Conservation (phyloP, 2,329 filamentous ascomycete species). For the Simplicillium sp. region DNA sequence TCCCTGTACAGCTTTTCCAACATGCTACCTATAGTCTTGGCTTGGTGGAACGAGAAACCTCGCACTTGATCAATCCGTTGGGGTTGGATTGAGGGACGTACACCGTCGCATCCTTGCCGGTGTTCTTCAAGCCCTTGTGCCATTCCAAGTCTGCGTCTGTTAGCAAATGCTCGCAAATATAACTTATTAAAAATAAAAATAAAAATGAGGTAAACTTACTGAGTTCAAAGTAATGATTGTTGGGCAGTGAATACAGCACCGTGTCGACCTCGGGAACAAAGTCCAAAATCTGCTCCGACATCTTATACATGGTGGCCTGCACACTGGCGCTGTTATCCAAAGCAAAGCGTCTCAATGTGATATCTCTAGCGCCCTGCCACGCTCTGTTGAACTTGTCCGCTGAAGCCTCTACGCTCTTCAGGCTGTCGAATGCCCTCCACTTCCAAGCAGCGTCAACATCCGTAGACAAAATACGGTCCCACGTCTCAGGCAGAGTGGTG, state of each 20-base stretch:
- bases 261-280: constrained; percentile 60
- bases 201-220: constrained; percentile 43
- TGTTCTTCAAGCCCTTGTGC: constrained; percentile 94
- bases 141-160: constrained; percentile 68
- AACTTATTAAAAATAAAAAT: too few relatives aligned
- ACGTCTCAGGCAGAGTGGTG: constrained; percentile 82
- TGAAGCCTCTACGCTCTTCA: constrained; percentile 58
- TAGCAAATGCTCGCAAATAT: constrained; percentile 1
- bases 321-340: constrained; percentile 86
- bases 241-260: constrained; percentile 79
- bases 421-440: constrained; percentile 62
- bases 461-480: constrained; percentile 92
- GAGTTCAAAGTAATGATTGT: constrained; percentile 99
- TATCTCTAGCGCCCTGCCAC: constrained; percentile 66
- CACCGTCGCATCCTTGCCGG: constrained; percentile 88
- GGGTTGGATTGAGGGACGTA: constrained; percentile 88
- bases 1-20: too few relatives aligned
- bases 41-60: constrained; percentile 53
- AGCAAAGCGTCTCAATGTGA: constrained; percentile 88
- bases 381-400: constrained; percentile 66
- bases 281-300: constrained; percentile 79
- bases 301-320: constrained; percentile 98
- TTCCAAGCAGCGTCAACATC: constrained; percentile 82
- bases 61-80: constrained; percentile 93
- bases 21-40: too few relatives aligned